Evolutionary conservation across 1,139 yeast species (phyloP), one percentile per base, ranked within the genome.

Genomic region (Yamadazyma triangularis): DNA sequence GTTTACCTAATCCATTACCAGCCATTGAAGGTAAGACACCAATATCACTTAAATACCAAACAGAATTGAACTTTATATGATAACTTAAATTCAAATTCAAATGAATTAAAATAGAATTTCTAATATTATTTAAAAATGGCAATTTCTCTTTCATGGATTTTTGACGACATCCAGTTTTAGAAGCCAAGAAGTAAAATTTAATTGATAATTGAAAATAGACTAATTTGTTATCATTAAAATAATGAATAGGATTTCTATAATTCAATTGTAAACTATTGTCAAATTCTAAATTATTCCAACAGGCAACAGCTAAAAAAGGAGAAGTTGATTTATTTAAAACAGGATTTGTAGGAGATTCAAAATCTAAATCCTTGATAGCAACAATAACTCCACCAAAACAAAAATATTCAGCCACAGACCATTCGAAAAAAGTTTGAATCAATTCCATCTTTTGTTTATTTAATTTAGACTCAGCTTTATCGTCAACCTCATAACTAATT

Each of bases 1-100:
- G 44, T 41, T 54, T 57, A 30, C 67, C 70, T 35, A 63, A 51
- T 6, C 69, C 66, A 35, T 58, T 58, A 32, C 70, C 70, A 39
- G 60, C 54, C 62, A 60, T 60, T 12, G 60, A 45, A 10, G 70
- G 70, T 29, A 62, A 48, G 25, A 63, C 57, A 20, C 69, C 68
- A 35, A 64, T 50, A 43, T 64, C 70, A 45, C 58, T 53, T 36
- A 64, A 53, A 43, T 64, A 64, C 70, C 70, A 64, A 34, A 63
- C 53, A 25, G 38, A 31, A 34, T 50, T 45, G 26, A 42, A 42
- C 18, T 42, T 42, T 23, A 40, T 41, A 13, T 33, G 31, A 27
- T 28, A 38, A 24, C 35, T 32, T 23, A 45, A 38, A 28, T 37
- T 42, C 31, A 46, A 39, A 27, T 44, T 42, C 30, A 44, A 40